Evolutionary conservation across 2,329 filamentous ascomycete species (phyloP).

Genomic region (Sclerotinia glacialis): DNA sequence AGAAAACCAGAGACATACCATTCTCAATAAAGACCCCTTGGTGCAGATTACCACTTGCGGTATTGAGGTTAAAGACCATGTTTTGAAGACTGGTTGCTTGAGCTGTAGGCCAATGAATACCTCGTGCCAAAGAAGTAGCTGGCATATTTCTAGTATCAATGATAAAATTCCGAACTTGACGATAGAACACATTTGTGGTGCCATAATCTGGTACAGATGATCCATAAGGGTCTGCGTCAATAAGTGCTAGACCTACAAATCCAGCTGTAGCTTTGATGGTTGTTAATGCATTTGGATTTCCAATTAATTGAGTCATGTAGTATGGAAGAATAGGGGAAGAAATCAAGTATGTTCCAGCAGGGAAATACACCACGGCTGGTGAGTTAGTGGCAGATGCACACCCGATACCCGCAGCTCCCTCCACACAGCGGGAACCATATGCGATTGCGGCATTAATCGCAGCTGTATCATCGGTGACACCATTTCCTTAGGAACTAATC

Average conservation of each 20-base stretch:
- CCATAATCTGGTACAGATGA: slow-evolving; percentile 69
- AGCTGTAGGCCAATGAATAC: slow-evolving; percentile 53
- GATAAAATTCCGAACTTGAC: slow-evolving; percentile 62
- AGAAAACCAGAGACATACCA: slow-evolving; percentile 42
- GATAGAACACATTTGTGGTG: slow-evolving; percentile 68
- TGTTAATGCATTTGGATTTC: slow-evolving; percentile 49
- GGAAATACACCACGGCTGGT: slow-evolving; percentile 41
- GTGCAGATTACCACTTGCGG: slow-evolving; percentile 46
- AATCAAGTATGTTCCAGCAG: slow-evolving; percentile 34
- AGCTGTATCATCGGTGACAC: slow-evolving; percentile 71
- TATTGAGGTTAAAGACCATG: slow-evolving; percentile 56
- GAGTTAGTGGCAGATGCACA: slow-evolving; percentile 47
- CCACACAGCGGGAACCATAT: slow-evolving; percentile 28
- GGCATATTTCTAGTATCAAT: slow-evolving; percentile 51
- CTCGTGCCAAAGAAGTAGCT: slow-evolving; percentile 38
- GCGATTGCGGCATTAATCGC: slow-evolving; percentile 67
- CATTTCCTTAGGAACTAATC: slow-evolving; percentile 60
- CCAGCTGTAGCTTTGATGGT: slow-evolving; percentile 67
- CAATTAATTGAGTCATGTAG: slow-evolving; percentile 34
- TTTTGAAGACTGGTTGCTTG: slow-evolving; percentile 61
- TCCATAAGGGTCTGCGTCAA: slow-evolving; percentile 81
- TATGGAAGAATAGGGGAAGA: slow-evolving; percentile 30
- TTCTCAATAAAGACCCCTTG: slow-evolving; percentile 52
- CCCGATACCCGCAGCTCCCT: slow-evolving; percentile 37
- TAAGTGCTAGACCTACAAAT: slow-evolving; percentile 81